Conservation (phyloP, 345 rosid species). For the Limnanthes douglasii region DNA sequence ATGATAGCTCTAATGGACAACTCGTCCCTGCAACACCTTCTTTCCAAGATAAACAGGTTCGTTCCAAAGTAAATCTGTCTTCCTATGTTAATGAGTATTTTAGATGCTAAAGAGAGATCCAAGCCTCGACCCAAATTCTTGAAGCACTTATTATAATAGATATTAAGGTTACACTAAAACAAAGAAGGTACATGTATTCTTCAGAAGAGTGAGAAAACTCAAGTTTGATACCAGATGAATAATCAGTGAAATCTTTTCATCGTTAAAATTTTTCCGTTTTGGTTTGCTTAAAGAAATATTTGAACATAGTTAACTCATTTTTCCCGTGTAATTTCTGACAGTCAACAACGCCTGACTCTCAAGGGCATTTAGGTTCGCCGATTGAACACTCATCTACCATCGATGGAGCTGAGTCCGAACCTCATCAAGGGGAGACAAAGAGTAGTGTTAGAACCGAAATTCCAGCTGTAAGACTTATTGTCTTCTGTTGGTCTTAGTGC, state of each 20-base stretch:
- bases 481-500: neutral
- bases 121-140: no score
- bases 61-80: neutral
- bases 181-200: neutral
- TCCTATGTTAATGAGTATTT: neutral
- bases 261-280: neutral
- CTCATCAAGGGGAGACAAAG: slow-evolving; percentile 17
- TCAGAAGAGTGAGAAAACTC: neutral
- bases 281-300: no score
- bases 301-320: neutral
- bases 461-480: slow-evolving; percentile 35
- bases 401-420: slow-evolving; percentile 15
- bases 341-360: slow-evolving; percentile 5
- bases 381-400: slow-evolving; percentile 17
- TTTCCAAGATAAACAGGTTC: slow-evolving; percentile 25
- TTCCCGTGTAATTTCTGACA: neutral
- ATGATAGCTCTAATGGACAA: slow-evolving; percentile 8
- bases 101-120: no score
- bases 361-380: slow-evolving; percentile 13
- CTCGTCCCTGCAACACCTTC: slow-evolving; percentile 9
- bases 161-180: neutral
- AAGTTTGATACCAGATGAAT: no score
- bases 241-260: no score
- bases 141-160: neutral
- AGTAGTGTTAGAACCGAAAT: slow-evolving; percentile 42